These are phyloP conservation scores for Leishmania lainsoni DNA, from an alignment of 208 protist species.

Conservation along the genomic window DNA sequence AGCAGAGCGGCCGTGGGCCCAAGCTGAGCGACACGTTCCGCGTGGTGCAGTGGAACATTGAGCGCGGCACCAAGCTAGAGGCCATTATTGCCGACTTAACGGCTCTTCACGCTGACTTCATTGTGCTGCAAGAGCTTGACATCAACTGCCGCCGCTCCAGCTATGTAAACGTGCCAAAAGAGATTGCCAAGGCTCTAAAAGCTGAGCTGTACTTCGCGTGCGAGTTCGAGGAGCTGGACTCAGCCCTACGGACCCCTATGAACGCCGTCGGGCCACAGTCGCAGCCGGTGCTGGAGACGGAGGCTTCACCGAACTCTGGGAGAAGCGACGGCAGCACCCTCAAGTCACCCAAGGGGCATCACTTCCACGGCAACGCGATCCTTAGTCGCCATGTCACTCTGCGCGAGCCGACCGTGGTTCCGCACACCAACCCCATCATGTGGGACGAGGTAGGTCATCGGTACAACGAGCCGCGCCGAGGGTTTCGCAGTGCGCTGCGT, in stretches of 20 bases:
- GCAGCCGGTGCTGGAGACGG: constrained; percentile 14
- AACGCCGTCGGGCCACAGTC: constrained; percentile 62
- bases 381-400: constrained; percentile 46
- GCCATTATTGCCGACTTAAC: constrained; percentile 56
- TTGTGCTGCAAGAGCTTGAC: constrained; percentile 86
- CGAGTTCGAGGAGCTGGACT: constrained; percentile 81
- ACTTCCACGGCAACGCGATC: constrained; percentile 85
- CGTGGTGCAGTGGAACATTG: constrained; percentile 88
- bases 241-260: constrained; percentile 23
- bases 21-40: constrained; percentile 54
- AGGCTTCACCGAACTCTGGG: background rate
- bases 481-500: constrained; percentile 60
- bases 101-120: constrained; percentile 59
- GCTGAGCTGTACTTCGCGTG: constrained; percentile 73
- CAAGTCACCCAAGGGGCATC: constrained; percentile 20
- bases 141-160: constrained; percentile 70
- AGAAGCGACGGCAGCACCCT: background rate
- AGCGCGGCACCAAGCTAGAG: constrained; percentile 65
- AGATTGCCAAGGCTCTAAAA: constrained; percentile 57
- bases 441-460: constrained; percentile 52
- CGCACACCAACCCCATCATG: constrained; percentile 47
- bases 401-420: constrained; percentile 43
- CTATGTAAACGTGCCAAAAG: constrained; percentile 67
- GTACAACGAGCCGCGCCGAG: constrained; percentile 55
- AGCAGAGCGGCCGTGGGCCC: background rate